Conservation (phyloP, 1,284 basidiomycete species). For the Ustilago nuda region DNA sequence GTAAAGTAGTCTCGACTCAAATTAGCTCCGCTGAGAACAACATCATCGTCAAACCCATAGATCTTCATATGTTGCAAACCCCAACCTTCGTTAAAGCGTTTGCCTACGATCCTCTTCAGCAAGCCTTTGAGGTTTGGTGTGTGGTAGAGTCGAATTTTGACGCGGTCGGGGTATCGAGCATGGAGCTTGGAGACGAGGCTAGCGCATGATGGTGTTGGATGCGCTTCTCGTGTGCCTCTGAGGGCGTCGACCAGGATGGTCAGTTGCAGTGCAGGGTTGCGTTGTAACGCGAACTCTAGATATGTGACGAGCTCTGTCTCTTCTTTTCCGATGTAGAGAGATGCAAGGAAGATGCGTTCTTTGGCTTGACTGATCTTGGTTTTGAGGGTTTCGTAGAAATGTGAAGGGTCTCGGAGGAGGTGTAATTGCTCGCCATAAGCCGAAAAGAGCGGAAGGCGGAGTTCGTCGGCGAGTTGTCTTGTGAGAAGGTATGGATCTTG, state of each 20-base stretch:
- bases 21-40: slow-evolving; percentile 96
- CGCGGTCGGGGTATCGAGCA: slow-evolving; percentile 76
- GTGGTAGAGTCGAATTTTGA: slow-evolving; percentile 79
- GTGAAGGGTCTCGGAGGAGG: slow-evolving; percentile 36
- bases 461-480: slow-evolving; percentile 20
- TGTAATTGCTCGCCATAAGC: slow-evolving; percentile 42
- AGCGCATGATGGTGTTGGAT: slow-evolving; percentile 72
- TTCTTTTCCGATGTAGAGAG: slow-evolving; percentile 64
- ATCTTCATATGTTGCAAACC: slow-evolving; percentile 98
- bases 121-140: slow-evolving; percentile 84
- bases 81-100: slow-evolving; percentile 96
- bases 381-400: slow-evolving; percentile 49
- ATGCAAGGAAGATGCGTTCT: slow-evolving; percentile 57
- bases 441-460: slow-evolving; percentile 40
- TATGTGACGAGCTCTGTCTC: slow-evolving; percentile 54
- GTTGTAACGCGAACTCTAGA: slow-evolving; percentile 40
- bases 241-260: slow-evolving; percentile 87
- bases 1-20: slow-evolving; percentile 93
- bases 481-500: slow-evolving; percentile 33
- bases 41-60: slow-evolving; percentile 90
- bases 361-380: slow-evolving; percentile 41
- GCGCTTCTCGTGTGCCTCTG: slow-evolving; percentile 84
- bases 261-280: slow-evolving; percentile 77
- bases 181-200: slow-evolving; percentile 65
- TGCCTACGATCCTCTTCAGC: slow-evolving; percentile 82